These are phyloP conservation scores for Avena insularis DNA, from an alignment of 176 grass and related monocot species.

Conservation along the genomic window DNA sequence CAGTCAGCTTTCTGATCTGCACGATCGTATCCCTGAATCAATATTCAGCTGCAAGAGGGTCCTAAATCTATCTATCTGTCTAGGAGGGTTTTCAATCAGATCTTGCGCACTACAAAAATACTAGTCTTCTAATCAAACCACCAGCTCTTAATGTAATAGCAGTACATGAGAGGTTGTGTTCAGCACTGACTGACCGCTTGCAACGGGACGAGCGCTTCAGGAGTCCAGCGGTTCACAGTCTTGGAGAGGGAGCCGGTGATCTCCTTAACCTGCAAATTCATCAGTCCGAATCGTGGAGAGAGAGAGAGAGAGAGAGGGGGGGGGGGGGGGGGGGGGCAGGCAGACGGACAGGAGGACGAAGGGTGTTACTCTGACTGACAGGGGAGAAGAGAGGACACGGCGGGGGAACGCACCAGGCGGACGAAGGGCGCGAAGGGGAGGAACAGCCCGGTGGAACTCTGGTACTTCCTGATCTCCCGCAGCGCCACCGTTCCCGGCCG, in stretches of 20 bases:
- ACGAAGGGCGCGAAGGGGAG: constrained; percentile 66
- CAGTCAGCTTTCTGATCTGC: neutral
- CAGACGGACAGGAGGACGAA: neutral
- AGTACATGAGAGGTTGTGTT: neutral
- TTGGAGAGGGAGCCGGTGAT: constrained; percentile 27
- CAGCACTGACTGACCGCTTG: constrained; percentile 43
- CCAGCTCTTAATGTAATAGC: neutral
- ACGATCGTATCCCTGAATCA: neutral
- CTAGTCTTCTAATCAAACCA: neutral
- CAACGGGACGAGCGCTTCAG: constrained; percentile 28
- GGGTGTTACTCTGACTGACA: neutral
- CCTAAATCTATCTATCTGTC: neutral
- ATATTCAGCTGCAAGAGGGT: neutral
- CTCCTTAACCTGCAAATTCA: constrained; percentile 71
- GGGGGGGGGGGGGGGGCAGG: neutral
- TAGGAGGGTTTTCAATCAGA: neutral
- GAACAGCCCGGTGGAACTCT: constrained; percentile 50
- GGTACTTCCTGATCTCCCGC: constrained; percentile 68
- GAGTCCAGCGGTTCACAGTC: constrained; percentile 26
- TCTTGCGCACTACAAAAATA: neutral
- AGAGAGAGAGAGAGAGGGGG: neutral
- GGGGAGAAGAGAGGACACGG: neutral
- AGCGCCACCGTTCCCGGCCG: constrained; percentile 67
- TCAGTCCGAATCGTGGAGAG: neutral
- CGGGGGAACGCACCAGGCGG: constrained; percentile 41